Base-by-base conservation (phyloP, 1,284 basidiomycete species). In the Leccinum solheimii region DNA sequence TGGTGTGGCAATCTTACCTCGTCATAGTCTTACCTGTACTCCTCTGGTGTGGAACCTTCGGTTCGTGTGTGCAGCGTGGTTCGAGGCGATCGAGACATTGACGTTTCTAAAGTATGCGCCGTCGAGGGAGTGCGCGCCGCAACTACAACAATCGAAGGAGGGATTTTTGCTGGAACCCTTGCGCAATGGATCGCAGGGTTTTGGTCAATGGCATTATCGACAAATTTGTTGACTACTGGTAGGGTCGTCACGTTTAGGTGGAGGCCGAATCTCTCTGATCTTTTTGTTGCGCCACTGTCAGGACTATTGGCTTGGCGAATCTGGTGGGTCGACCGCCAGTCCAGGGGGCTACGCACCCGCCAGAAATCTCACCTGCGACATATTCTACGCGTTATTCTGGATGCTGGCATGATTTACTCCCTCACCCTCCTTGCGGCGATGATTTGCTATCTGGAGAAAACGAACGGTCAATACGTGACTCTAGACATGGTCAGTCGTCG, bases 381-480 rank as follows among this genome's bases (percentile, higher is more conserved):
- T 7, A 7, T 57, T 19, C 48, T 57, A 23, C 56, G 32, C 7
- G 14, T 52, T 16, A 57, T 57, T 21, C 8, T 57, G 21, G 56
- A 57, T 32, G 56, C 56, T 16, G 56, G 56, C 16, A 23, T 57
- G 14, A 34, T 57, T n/a, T 57, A 57, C 32, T 51, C 56, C 23
- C 32, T 52, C 21, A n/a, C 56, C 10, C 27, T 57, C 9, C 21
- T 57, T 27, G 48, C 40, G 14, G 56, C 14, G 21, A 27, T 57
- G 56, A 30, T 51, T 16, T 52, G 45, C 48, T 57, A 34, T 14
- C 21, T 57, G 2, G 10, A 6, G n/a, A 49, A 57, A 9, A 36
- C 56, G 16, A 57, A 57, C 5, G 56, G 21, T 6, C 56, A 57
- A 57, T 57, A 51, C 11, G 56, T 57, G 16, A 57, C 40, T 36